A percentile compares a stretch with the other conserved stretches of the same genome.
phyloP scores from a whole-genome alignment of 208 protist species.

The Lotmaria passim region DNA sequence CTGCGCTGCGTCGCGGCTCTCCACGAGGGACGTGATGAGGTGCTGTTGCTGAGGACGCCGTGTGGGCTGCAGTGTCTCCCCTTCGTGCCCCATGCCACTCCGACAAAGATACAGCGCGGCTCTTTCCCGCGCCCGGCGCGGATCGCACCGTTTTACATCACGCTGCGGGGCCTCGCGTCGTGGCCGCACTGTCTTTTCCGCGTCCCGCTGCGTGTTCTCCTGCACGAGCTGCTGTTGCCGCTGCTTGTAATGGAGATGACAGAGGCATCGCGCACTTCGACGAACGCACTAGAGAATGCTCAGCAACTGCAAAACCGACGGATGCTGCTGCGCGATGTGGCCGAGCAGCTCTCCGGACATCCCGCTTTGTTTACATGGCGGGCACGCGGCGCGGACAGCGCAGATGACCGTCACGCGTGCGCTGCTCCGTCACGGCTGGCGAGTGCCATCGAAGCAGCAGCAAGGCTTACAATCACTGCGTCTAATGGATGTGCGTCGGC shows the following conservation, averaged over 20 bases:
- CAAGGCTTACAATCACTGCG: neutral
- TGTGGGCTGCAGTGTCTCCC: neutral
- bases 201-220: neutral
- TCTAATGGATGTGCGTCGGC: neutral
- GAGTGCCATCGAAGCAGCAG: neutral
- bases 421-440: neutral
- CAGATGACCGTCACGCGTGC: neutral
- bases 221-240: slow-evolving; percentile 25
- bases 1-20: neutral
- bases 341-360: slow-evolving; percentile 1
- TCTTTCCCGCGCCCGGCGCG: too few relatives aligned
- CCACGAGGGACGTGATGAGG: neutral
- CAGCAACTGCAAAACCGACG: neutral
- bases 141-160: neutral
- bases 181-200: neutral
- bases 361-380: slow-evolving; percentile 3
- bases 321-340: slow-evolving; percentile 1
- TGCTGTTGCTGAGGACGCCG: slow-evolving; percentile 1
- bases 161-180: slow-evolving; percentile 6
- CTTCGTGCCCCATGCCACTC: neutral
- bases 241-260: slow-evolving; percentile 12
- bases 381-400: too few relatives aligned
- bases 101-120: too few relatives aligned
- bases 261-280: neutral
- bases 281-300: neutral